These are phyloP conservation scores for Nakataea oryzae DNA, from an alignment of 2,329 filamentous ascomycete species.

Conservation along the genomic window DNA sequence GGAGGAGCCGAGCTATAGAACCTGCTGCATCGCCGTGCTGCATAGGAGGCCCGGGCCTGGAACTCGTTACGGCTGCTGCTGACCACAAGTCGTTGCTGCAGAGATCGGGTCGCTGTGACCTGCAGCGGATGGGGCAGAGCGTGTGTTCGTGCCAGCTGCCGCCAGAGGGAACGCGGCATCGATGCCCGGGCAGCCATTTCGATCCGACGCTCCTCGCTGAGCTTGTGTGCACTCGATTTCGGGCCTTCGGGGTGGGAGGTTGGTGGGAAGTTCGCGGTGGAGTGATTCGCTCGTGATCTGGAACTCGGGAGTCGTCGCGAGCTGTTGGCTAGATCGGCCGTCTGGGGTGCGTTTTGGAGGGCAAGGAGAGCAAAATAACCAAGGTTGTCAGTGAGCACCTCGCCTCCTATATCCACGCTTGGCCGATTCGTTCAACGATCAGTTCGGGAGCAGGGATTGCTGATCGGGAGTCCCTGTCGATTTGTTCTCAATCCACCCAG, in stretches of 20 bases:
- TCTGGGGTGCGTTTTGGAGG: neutral
- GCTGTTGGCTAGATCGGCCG: too few relatives aligned
- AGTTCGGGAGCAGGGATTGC: neutral
- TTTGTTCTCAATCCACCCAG: neutral
- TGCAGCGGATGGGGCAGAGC: neutral
- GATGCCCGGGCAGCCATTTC: slow-evolving; percentile 1
- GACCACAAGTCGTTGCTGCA: neutral
- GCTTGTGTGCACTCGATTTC: neutral
- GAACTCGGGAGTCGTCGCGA: too few relatives aligned
- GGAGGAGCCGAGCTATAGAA: slow-evolving; percentile 14
- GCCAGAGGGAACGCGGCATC: slow-evolving; percentile 5
- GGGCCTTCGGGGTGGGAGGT: too few relatives aligned
- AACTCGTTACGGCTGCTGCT: neutral
- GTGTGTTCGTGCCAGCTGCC: slow-evolving; percentile 3
- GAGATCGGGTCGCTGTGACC: neutral
- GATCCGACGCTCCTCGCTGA: neutral
- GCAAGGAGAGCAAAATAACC: neutral
- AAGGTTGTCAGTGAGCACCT: neutral
- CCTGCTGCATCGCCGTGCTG: neutral
- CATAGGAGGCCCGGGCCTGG: neutral
- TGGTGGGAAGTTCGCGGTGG: neutral
- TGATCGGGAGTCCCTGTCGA: neutral
- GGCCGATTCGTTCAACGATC: neutral
- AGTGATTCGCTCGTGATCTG: neutral
- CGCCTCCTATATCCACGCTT: too few relatives aligned